Percentiles rank a stretch among this genome's conserved stretches.
Evolutionary conservation across 306 rosid genomes (phyloP).

Genomic region (Clitoria ternatea): DNA sequence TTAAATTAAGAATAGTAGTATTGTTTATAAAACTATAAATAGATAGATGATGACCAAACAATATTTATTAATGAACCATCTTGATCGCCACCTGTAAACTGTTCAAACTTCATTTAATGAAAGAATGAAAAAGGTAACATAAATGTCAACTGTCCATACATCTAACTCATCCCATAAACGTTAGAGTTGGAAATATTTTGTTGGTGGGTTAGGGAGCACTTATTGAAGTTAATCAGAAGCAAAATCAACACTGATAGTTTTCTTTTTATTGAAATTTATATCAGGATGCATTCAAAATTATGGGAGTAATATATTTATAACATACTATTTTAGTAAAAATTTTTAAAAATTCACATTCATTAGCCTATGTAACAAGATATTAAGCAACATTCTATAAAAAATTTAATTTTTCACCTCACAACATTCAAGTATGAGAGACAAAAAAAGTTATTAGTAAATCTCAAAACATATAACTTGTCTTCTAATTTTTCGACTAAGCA

Average conservation of each 20-base stretch:
- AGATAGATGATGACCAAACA: background rate
- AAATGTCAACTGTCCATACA: background rate
- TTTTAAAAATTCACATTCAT: no score
- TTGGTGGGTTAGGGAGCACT: background rate
- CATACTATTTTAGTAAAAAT: no score
- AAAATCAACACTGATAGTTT: no score
- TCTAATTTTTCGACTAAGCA: background rate
- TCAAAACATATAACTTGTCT: background rate
- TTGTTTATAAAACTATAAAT: background rate
- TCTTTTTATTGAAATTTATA: no score
- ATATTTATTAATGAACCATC: background rate
- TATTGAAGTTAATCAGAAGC: background rate
- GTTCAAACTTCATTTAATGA: slow-evolving; percentile 11
- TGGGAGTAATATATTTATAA: no score
- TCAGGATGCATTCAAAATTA: no score
- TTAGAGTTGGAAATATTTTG: background rate
- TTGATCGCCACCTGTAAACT: slow-evolving; percentile 2
- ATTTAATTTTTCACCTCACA: background rate
- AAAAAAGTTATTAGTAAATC: background rate
- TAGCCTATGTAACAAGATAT: background rate
- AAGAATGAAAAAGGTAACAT: background rate
- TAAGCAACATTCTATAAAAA: background rate
- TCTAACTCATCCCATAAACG: background rate
- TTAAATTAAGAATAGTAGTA: background rate
- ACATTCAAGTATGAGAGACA: background rate